These are phyloP conservation scores for Talaromyces islandicus DNA, from an alignment of 2,329 filamentous ascomycete genomes.

Conservation along the genomic window DNA sequence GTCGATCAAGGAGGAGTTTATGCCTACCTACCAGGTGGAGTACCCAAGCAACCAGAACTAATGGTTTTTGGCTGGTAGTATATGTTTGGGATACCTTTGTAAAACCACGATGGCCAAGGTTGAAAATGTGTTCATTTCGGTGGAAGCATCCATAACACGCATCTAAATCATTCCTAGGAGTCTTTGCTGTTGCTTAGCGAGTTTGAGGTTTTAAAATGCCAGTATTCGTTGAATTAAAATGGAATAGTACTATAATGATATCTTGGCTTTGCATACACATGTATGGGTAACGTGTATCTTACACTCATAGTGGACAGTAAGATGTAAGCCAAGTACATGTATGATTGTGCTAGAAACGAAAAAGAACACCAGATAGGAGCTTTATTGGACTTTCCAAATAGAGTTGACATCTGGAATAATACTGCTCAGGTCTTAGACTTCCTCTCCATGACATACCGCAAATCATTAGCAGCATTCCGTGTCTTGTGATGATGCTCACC, in stretches of 20 bases:
- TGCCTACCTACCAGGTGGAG: conserved; percentile 53
- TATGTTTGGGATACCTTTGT: background rate
- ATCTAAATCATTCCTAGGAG: background rate
- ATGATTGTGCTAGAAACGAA: too few species aligned
- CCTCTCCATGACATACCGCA: too few species aligned
- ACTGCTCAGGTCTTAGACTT: too few species aligned
- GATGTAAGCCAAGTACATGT: too few species aligned
- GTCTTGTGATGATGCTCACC: too few species aligned
- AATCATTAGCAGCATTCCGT: too few species aligned
- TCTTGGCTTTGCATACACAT: background rate
- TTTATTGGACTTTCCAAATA: too few species aligned
- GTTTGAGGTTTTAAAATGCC: background rate
- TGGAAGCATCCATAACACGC: background rate
- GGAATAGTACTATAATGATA: background rate
- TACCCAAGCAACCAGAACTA: conserved; percentile 61
- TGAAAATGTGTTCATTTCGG: background rate
- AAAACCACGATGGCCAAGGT: background rate
- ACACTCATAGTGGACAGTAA: too few species aligned
- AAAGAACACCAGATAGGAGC: too few species aligned
- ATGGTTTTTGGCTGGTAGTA: background rate
- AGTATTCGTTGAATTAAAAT: background rate
- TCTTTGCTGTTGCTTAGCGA: background rate
- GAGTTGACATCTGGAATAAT: too few species aligned
- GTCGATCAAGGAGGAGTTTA: conserved; percentile 71
- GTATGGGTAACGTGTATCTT: too few species aligned